Conservation (phyloP, 2,329 filamentous ascomycete species). For the Paracoccidioides lutzii region DNA sequence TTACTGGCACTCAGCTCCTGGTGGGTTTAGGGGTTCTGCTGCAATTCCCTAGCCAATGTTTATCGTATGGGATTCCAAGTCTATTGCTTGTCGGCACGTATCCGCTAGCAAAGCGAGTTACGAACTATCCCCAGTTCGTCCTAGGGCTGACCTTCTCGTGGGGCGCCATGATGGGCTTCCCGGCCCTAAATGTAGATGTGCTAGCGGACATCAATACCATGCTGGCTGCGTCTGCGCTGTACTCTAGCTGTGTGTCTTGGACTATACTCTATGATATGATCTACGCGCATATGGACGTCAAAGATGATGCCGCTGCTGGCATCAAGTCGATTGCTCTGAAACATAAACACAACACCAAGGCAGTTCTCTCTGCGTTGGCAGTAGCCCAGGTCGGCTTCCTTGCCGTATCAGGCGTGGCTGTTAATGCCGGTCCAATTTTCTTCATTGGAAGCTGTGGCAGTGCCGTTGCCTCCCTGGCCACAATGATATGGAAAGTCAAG, state of each 20-base stretch:
- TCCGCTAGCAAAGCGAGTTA: slow-evolving; percentile 41
- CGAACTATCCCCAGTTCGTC: slow-evolving; percentile 41
- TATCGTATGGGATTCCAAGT: slow-evolving; percentile 33
- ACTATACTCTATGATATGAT: slow-evolving; percentile 40
- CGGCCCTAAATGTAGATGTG: slow-evolving; percentile 34
- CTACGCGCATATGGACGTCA: slow-evolving; percentile 41
- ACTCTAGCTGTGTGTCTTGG: slow-evolving; percentile 37
- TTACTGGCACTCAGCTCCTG: slow-evolving; percentile 32
- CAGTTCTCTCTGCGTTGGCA: slow-evolving; percentile 30
- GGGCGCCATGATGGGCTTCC: slow-evolving; percentile 38
- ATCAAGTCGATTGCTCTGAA: slow-evolving; percentile 40
- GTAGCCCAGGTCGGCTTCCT: slow-evolving; percentile 31
- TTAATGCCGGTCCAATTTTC: slow-evolving; percentile 46
- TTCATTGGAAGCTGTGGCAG: slow-evolving; percentile 47
- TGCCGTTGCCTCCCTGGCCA: slow-evolving; percentile 40
- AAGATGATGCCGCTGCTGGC: slow-evolving; percentile 37
- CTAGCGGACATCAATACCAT: slow-evolving; percentile 26
- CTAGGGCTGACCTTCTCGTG: slow-evolving; percentile 41
- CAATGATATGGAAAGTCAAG: slow-evolving; percentile 48
- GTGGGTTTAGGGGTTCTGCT: slow-evolving; percentile 31
- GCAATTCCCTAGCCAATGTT: slow-evolving; percentile 29
- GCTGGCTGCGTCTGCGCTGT: slow-evolving; percentile 29
- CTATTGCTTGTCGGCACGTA: slow-evolving; percentile 35
- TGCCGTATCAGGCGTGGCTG: slow-evolving; percentile 31
- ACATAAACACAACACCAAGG: slow-evolving; percentile 36